Percentiles rank a stretch among this genome's conserved stretches.
Conservation (phyloP, 345 rosid genomes). For the Eucalyptus regnans region DNA sequence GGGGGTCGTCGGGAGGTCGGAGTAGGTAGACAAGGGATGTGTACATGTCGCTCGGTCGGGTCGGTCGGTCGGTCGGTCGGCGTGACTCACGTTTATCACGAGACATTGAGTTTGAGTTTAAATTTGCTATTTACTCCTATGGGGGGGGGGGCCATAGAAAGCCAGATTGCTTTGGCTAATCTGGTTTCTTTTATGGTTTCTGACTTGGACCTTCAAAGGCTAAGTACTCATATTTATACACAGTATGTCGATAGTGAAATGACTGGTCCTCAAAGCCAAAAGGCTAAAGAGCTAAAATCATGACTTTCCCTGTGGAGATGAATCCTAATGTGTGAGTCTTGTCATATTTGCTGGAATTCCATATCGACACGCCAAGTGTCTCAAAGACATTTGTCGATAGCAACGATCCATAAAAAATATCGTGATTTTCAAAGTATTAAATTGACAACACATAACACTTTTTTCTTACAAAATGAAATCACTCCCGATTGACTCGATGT, state of each 20-base stretch:
- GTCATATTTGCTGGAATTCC: not conserved
- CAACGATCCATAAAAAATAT: not conserved
- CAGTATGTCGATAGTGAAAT: not conserved
- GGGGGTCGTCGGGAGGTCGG: fast-evolving
- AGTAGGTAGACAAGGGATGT: not conserved
- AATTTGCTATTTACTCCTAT: not conserved
- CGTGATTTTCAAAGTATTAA: not conserved
- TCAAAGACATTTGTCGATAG: not conserved
- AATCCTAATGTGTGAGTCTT: not conserved
- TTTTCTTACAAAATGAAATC: not conserved
- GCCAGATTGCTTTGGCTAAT: not conserved
- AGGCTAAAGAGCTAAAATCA: not conserved
- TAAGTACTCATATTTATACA: not conserved
- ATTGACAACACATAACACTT: fast-evolving
- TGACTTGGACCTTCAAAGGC: not conserved
- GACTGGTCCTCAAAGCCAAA: not conserved
- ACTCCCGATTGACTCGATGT: not conserved
- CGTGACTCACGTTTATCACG: fast-evolving
- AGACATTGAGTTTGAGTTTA: not conserved
- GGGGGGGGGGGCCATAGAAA: not conserved
- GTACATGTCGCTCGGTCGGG: not conserved
- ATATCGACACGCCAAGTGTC: not conserved
- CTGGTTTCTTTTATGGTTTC: not conserved
- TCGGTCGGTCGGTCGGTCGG: not conserved
- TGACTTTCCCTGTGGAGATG: not conserved